phyloP scores from a whole-genome alignment of 208 protist species.

The Crithidia acanthocephali region DNA sequence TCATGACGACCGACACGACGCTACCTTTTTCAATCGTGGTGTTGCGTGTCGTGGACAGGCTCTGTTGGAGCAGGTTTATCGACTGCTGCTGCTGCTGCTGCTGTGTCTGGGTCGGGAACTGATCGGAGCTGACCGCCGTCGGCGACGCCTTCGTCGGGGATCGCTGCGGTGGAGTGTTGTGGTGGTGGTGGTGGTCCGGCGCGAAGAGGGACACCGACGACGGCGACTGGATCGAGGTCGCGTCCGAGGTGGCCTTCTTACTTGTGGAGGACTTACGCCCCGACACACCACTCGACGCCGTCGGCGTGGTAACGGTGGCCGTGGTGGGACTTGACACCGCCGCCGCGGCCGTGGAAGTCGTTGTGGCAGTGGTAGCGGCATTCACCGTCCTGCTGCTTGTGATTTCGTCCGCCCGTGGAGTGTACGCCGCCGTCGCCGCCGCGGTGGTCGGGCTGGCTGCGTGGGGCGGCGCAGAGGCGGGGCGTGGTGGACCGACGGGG shows the following conservation, averaged over 20 bases:
- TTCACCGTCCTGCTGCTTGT: too few species aligned
- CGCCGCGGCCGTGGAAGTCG: not conserved
- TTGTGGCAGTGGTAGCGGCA: too few species aligned
- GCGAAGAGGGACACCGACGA: conserved; percentile 4
- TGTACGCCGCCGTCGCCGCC: conserved; percentile 1
- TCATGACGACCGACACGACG: conserved; percentile 13
- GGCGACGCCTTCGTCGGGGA: not conserved
- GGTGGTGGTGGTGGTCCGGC: conserved; percentile 1
- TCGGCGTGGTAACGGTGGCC: not conserved
- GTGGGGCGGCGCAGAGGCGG: not conserved
- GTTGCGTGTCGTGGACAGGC: not conserved
- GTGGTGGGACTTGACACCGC: too few species aligned
- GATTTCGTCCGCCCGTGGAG: not conserved
- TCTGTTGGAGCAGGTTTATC: not conserved
- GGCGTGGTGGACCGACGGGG: not conserved
- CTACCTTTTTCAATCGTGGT: conserved; percentile 10
- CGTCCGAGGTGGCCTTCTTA: not conserved
- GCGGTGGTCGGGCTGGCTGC: not conserved
- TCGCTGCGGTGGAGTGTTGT: not conserved
- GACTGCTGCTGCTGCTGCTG: conserved; percentile 1
- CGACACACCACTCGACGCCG: not conserved
- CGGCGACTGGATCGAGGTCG: not conserved
- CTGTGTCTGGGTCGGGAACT: not conserved
- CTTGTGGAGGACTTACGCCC: not conserved
- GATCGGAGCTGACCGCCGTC: not conserved